phyloP scores from a whole-genome alignment of 2,329 filamentous ascomycete genomes.

The Phyllosticta citriasiana region DNA sequence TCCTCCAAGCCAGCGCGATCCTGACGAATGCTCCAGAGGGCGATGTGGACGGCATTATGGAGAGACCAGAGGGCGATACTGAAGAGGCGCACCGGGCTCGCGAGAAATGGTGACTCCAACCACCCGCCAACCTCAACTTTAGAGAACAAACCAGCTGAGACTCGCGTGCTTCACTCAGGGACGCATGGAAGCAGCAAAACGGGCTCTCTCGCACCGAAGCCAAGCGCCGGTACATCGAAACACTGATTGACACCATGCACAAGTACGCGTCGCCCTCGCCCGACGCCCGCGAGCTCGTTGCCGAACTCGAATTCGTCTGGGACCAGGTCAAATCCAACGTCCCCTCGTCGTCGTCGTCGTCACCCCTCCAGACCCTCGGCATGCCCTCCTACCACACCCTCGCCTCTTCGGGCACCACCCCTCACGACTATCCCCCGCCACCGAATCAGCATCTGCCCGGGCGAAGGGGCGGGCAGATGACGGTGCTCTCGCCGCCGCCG shows the following conservation, averaged over 20 bases:
- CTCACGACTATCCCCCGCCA: constrained; percentile 21
- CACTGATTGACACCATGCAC: constrained; percentile 94
- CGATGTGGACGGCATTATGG: constrained; percentile 89
- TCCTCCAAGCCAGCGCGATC: neutral
- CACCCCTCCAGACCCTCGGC: constrained; percentile 28
- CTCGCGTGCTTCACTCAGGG: constrained; percentile 39
- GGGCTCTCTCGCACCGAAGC: constrained; percentile 71
- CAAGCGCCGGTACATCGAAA: constrained; percentile 39
- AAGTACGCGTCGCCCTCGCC: constrained; percentile 77
- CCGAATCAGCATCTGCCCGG: constrained; percentile 6
- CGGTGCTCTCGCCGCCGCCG: constrained; percentile 7
- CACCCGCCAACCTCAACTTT: constrained; percentile 14
- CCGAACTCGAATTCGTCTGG: constrained; percentile 98
- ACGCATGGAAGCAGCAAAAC: constrained; percentile 87
- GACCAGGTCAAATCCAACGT: constrained; percentile 89
- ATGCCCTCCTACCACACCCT: constrained; percentile 21
- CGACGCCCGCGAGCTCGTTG: constrained; percentile 77
- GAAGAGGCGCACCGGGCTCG: constrained; percentile 44
- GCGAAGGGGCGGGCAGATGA: neutral
- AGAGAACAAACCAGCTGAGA: constrained; percentile 6
- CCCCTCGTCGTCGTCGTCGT: constrained; percentile 47
- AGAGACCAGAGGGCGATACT: constrained; percentile 53
- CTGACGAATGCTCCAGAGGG: constrained; percentile 50
- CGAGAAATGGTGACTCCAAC: constrained; percentile 52
- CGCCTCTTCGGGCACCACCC: constrained; percentile 42